A percentile compares a stretch with the other conserved stretches of the same genome.
Conservation (phyloP, 768 basidiomycete species). For the Hortiboletus campestris region DNA sequence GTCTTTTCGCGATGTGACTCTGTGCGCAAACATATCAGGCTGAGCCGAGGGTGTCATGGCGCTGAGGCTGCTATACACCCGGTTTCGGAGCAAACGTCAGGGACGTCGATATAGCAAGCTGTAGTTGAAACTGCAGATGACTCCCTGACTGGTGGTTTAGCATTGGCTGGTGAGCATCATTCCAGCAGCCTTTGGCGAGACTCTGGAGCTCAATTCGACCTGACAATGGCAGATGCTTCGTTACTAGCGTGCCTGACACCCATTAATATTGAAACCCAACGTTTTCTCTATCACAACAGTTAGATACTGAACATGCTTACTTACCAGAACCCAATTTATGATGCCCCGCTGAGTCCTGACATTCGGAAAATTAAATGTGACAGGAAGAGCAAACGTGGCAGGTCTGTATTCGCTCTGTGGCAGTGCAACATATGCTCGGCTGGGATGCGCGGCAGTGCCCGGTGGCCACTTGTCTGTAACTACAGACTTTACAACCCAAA, state of each 20-base stretch:
- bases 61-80: background rate
- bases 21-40: constrained; percentile 7
- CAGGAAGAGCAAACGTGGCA: constrained; percentile 19
- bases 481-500: background rate
- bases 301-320: background rate
- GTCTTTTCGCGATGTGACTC: constrained; percentile 8
- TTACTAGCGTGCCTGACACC: background rate
- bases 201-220: background rate
- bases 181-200: background rate
- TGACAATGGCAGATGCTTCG: background rate
- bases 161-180: background rate
- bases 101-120: background rate
- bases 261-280: background rate
- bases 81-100: background rate
- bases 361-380: no score
- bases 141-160: background rate
- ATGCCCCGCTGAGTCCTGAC: no score
- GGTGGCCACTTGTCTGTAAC: no score
- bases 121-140: background rate
- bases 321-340: no score
- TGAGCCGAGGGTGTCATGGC: constrained; percentile 1
- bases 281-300: background rate
- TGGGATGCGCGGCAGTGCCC: no score
- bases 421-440: constrained; percentile 6
- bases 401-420: constrained; percentile 6